Percentiles rank a stretch among this genome's conserved stretches.
phyloP scores from a whole-genome alignment of 352 stramenopile genomes.

The Globisporangium acanthophoron region DNA sequence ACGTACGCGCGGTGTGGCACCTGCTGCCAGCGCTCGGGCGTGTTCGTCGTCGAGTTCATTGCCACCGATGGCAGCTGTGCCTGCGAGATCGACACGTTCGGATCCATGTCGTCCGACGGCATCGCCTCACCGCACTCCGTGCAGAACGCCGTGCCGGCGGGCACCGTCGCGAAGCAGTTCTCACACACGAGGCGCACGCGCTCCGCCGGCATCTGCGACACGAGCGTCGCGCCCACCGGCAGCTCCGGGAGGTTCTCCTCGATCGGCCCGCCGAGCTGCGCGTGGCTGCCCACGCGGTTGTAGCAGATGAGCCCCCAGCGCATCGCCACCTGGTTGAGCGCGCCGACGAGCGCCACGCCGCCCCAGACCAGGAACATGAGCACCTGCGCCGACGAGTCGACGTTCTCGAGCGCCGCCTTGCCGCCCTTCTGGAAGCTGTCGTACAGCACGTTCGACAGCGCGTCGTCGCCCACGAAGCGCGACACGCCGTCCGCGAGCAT shows the following conservation, averaged over 20 bases:
- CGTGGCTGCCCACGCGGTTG: slow-evolving; percentile 80
- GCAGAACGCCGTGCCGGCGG: slow-evolving; percentile 79
- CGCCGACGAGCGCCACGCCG: slow-evolving; percentile 47
- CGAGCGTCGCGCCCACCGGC: slow-evolving; percentile 58
- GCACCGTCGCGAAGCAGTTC: slow-evolving; percentile 87
- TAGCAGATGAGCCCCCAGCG: slow-evolving; percentile 87
- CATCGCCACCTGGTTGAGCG: slow-evolving; percentile 80
- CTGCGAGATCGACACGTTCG: slow-evolving; percentile 84
- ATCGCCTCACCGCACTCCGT: slow-evolving; percentile 87
- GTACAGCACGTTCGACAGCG: slow-evolving; percentile 63
- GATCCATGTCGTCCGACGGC: slow-evolving; percentile 61
- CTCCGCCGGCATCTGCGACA: slow-evolving; percentile 43
- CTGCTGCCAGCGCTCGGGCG: slow-evolving; percentile 79
- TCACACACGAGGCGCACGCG: slow-evolving; percentile 83
- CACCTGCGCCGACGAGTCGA: slow-evolving; percentile 49
- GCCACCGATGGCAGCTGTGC: slow-evolving; percentile 81
- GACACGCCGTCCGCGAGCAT: slow-evolving; percentile 69
- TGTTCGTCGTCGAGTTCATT: slow-evolving; percentile 74
- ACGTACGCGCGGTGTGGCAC: slow-evolving; percentile 81
- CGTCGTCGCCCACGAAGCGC: slow-evolving; percentile 50
- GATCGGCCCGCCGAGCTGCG: slow-evolving; percentile 47
- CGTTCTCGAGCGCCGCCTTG: slow-evolving; percentile 32
- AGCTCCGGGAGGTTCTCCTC: slow-evolving; percentile 73
- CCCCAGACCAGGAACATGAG: slow-evolving; percentile 83
- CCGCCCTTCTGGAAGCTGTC: slow-evolving; percentile 62